Evolutionary conservation across 768 basidiomycete species (phyloP), one percentile per base, ranked within the genome.

Genomic region (Boletus vinaceobasis): DNA sequence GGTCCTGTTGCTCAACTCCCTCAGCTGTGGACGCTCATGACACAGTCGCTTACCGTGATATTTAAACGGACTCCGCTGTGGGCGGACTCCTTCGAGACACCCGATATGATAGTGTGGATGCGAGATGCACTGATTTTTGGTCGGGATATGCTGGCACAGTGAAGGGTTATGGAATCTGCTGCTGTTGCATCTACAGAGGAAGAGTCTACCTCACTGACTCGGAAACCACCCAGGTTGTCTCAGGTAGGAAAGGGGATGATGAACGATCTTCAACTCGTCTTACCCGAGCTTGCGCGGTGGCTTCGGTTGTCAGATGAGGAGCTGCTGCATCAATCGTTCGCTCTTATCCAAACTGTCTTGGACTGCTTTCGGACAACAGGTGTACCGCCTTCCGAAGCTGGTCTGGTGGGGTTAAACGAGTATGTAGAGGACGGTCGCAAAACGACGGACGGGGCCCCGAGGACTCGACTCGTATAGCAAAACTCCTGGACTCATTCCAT

Each of bases 71-170:
- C 94, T 3, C 87, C 87, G 0, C 65, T 75, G 14, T 99, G 97
- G 97, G 82, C 97, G 0, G 69, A 75, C 8, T 87, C 79, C 67
- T 90, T 90, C 69, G 86, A 89, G 50, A 85, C 83, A 61, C 81
- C 85, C 27, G 85, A 86, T 52, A 97, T 99, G 95, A 80, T 89
- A 14, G 81, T 85, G 32, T 99, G 97, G 97, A 98, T 99, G 97
- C 84, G 95, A 52, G 97, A 98, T 67, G 97, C 95, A 3, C 78
- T 98, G 48, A 94, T 98, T 59, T 93, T 97, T 64, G 94, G 88
- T 9, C 75, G 88, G 60, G 90, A 95, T 63, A 80, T 97, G 76
- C 73, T 97, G 44, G 87, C 84, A 3, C 86, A 93, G 59, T 83
- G 93, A 72, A 75, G 84, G 40, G 81, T 87, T 10, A 84, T 99